Evolutionary conservation across 345 rosid species (phyloP).

Genomic region (Abelmoschus esculentus): DNA sequence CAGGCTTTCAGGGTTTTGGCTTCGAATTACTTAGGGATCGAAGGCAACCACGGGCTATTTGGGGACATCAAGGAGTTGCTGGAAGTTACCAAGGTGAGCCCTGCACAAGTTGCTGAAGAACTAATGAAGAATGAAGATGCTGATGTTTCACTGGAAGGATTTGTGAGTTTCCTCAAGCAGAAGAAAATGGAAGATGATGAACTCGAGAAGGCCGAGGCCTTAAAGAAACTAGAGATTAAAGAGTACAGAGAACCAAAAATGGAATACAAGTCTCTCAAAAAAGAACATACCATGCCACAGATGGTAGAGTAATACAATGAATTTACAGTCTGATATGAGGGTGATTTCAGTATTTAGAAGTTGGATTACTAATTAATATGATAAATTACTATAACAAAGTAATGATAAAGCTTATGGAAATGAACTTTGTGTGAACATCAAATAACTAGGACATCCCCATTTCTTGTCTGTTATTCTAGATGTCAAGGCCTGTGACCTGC

Average conservation of each 20-base stretch:
- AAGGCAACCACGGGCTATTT: constrained; percentile 8
- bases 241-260: neutral
- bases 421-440: no score
- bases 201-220: constrained; percentile 1
- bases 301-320: neutral
- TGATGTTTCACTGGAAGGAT: constrained; percentile 29
- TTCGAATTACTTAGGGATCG: constrained; percentile 28
- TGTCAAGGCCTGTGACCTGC: no score
- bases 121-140: constrained; percentile 36
- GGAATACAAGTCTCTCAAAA: neutral
- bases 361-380: neutral
- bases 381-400: no score
- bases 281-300: no score
- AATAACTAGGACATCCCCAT: no score
- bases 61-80: constrained; percentile 30
- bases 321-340: no score
- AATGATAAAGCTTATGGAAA: no score
- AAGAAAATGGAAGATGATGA: constrained; percentile 12
- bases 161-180: constrained; percentile 30
- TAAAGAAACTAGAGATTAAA: neutral
- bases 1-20: constrained; percentile 33
- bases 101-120: constrained; percentile 44
- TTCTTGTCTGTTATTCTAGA: no score
- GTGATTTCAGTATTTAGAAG: neutral
- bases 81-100: constrained; percentile 28